Evolutionary conservation across 352 stramenopile genomes (phyloP), one percentile per base, ranked within the genome.

Genomic region (Phytophthora cryptogea): DNA sequence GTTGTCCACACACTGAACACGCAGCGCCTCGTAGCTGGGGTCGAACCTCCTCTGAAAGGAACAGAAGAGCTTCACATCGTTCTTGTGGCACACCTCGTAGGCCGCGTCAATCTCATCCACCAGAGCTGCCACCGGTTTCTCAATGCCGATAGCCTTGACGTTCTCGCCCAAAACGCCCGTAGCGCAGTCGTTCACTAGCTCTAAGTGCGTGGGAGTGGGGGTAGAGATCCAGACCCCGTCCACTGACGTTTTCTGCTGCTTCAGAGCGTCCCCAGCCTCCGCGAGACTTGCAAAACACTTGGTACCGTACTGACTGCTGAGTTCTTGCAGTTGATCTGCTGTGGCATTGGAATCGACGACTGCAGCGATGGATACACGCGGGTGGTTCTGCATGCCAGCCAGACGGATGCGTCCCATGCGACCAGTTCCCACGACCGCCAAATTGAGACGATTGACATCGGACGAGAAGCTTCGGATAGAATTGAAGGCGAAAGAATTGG

Each of bases 1-100:
- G 27, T 77, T 62, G 30, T 86, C 76, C 32, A 84, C 74, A 39
- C 72, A 83, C 20, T 74, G 66, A 8, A 50, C 37, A 0, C 78
- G 68, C 41, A 89, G 54, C 8, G 74, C 74, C 36, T 83, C 53
- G 64, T 97, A 98, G 35, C 84, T 95, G n/a, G 77, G 74, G 54
- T 98, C 92, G 49, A 97, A 97, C 20, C 92, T 78, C 14, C 92
- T 78, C 69, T 98, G 90, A 69, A 97, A 98, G 16, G 88, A 95
- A 58, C 90, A 97, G 54, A 92, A 87, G 45, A 98, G 68, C 42
- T 85, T 75, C 16, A 94, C 78, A 33, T 68, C 57, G 26, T 66
- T 70, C 20, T 71, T 48, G 23, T 77, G 54, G 40, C 84, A 93
- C 1, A 70, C 46, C 32, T 68, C 48, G 55, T 93, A 93, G 1